Percentiles rank a stretch among this genome's conserved stretches.
Conservation (phyloP, 208 protist species). For the Acanthamoeba royreba region DNA sequence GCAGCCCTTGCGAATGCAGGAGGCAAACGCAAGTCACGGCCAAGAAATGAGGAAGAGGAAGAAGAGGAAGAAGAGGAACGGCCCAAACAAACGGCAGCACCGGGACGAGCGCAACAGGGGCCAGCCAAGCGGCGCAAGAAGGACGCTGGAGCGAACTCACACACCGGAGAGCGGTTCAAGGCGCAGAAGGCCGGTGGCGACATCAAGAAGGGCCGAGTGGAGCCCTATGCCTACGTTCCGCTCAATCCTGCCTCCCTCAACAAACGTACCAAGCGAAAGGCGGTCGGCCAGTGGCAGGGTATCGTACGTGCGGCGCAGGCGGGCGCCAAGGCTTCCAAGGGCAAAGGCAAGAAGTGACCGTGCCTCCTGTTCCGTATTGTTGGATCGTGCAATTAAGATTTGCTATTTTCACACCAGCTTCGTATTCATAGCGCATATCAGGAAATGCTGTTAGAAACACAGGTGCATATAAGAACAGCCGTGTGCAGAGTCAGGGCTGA, state of each 20-base stretch:
- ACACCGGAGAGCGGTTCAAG: not conserved
- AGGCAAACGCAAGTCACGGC: not conserved
- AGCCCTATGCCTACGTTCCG: not conserved
- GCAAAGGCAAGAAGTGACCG: not conserved
- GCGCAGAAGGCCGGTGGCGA: not conserved
- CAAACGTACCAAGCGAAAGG: slow-evolving; percentile 9
- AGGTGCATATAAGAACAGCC: too few species aligned
- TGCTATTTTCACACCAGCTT: too few species aligned
- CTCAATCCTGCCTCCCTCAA: not conserved
- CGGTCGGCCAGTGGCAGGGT: not conserved
- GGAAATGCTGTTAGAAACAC: too few species aligned
- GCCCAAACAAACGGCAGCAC: not conserved
- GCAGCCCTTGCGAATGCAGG: not conserved
- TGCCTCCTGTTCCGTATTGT: too few species aligned
- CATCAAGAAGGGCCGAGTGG: not conserved
- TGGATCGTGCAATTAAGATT: too few species aligned
- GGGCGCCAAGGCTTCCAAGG: not conserved
- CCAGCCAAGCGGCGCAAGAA: not conserved
- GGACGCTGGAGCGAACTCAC: not conserved
- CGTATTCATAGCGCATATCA: too few species aligned
- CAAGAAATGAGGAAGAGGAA: not conserved
- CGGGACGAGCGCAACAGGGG: not conserved
- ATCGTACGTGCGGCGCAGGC: not conserved
- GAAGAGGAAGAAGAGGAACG: not conserved
- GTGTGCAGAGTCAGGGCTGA: too few species aligned